A percentile compares a stretch with the other conserved stretches of the same genome.
Conservation (phyloP, 148 eudicot species). For the Chenopodium berlandieri region DNA sequence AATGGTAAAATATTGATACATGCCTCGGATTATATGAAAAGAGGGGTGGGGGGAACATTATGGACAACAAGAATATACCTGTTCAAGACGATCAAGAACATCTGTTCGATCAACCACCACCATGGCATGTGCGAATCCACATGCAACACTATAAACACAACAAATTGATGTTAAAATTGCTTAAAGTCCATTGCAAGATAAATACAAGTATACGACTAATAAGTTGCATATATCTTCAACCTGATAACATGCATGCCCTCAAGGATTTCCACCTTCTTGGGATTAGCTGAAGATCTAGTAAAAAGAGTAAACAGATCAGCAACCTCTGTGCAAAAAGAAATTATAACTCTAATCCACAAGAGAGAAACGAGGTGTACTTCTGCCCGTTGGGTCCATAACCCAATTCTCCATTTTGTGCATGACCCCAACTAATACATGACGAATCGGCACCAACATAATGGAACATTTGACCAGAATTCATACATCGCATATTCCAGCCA, state of each 20-base stretch:
- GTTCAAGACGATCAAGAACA: slow-evolving; percentile 69
- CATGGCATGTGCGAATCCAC: slow-evolving; percentile 87
- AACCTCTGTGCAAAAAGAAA: background rate
- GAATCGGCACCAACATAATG: slow-evolving; percentile 95
- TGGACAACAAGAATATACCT: slow-evolving; percentile 39
- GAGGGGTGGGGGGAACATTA: too few relatives aligned
- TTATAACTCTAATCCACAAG: background rate
- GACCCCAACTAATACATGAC: slow-evolving; percentile 98
- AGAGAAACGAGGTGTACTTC: slow-evolving; percentile 36
- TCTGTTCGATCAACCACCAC: slow-evolving; percentile 79
- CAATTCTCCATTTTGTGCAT: slow-evolving; percentile 84
- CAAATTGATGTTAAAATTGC: slow-evolving; percentile 18
- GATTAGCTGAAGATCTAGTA: slow-evolving; percentile 55
- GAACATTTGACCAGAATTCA: slow-evolving; percentile 90
- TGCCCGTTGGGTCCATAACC: slow-evolving; percentile 78
- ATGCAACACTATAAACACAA: slow-evolving; percentile 61
- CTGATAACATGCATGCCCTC: slow-evolving; percentile 80
- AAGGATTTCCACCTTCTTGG: slow-evolving; percentile 69
- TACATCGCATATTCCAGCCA: slow-evolving; percentile 91
- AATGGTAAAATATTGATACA: background rate
- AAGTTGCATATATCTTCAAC: slow-evolving; percentile 24
- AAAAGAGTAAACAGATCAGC: slow-evolving; percentile 10
- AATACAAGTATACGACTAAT: background rate
- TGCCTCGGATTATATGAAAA: background rate
- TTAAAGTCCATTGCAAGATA: background rate